Evolutionary conservation across 495 filamentous ascomycete genomes (phyloP).

Genomic region (Sporormia fimetaria): DNA sequence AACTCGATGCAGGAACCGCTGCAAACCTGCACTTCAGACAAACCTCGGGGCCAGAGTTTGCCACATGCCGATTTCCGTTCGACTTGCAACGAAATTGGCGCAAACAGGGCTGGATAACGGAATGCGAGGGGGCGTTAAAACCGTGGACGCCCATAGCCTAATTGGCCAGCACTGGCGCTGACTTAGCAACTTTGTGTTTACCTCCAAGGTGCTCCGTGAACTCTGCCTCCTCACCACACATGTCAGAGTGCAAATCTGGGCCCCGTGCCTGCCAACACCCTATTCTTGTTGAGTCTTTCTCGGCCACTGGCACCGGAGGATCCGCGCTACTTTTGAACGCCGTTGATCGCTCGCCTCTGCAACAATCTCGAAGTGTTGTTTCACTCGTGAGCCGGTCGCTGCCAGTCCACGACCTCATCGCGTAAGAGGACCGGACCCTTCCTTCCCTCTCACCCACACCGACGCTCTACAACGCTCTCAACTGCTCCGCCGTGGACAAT

Average conservation of each 20-base stretch:
- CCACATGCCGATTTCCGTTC: no score
- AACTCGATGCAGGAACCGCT: no score
- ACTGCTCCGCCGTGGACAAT: slow-evolving; percentile 4
- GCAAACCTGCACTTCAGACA: no score
- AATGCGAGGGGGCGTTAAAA: slow-evolving; percentile 17
- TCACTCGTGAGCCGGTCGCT: slow-evolving; percentile 5
- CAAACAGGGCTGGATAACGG: slow-evolving; percentile 2
- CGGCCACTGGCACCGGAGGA: slow-evolving; percentile 3
- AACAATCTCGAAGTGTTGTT: slow-evolving; percentile 20
- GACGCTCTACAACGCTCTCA: not conserved
- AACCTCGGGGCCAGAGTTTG: no score
- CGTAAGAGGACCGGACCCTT: slow-evolving; percentile 2
- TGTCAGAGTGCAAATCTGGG: slow-evolving; percentile 12
- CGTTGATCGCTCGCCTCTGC: slow-evolving; percentile 8
- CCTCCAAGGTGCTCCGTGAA: slow-evolving; percentile 10
- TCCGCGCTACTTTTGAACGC: not conserved
- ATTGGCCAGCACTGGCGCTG: slow-evolving; percentile 22
- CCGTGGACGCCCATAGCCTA: slow-evolving; percentile 18
- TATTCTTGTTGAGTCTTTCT: slow-evolving; percentile 16
- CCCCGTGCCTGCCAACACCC: slow-evolving; percentile 3
- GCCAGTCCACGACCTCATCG: slow-evolving; percentile 5
- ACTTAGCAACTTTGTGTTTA: slow-evolving; percentile 21
- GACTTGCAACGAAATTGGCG: slow-evolving; percentile 1
- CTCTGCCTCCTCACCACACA: slow-evolving; percentile 14
- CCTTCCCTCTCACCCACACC: slow-evolving; percentile 6